Percentiles rank a stretch among this genome's conserved stretches.
phyloP scores from a whole-genome alignment of 495 filamentous ascomycete species.

The Neurospora terricola region DNA sequence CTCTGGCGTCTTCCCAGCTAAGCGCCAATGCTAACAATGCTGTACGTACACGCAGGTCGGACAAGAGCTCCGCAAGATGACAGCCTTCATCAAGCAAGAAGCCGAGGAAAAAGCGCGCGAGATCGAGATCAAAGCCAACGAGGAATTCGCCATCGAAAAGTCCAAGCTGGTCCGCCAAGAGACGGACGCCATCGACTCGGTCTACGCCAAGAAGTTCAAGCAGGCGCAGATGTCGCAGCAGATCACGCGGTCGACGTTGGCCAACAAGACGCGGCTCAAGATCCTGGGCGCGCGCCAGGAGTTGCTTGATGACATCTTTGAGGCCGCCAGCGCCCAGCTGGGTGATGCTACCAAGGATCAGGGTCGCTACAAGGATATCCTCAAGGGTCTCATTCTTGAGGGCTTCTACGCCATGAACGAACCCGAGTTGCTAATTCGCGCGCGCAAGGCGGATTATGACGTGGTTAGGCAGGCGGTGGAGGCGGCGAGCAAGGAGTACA shows the following conservation, averaged over 20 bases:
- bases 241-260: conserved; percentile 85
- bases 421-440: conserved; percentile 58
- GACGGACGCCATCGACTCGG: conserved; percentile 78
- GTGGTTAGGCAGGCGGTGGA: conserved; percentile 63
- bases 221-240: conserved; percentile 93
- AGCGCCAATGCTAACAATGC: background rate
- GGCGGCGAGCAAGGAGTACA: conserved; percentile 68
- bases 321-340: conserved; percentile 60
- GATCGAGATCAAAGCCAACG: conserved; percentile 94
- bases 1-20: background rate
- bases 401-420: conserved; percentile 83
- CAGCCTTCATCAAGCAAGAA: conserved; percentile 98
- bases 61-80: conserved; percentile 98
- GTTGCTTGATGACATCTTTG: conserved; percentile 86
- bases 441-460: conserved; percentile 69
- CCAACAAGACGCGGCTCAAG: conserved; percentile 88
- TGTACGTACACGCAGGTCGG: conserved; percentile 51
- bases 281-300: conserved; percentile 80
- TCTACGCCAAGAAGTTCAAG: conserved; percentile 98
- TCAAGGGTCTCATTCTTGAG: conserved; percentile 78
- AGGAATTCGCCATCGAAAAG: conserved; percentile 97
- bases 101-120: conserved; percentile 92
- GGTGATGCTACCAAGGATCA: conserved; percentile 54
- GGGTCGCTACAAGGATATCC: conserved; percentile 58
- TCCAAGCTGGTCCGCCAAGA: conserved; percentile 95